A percentile compares a stretch with the other conserved stretches of the same genome.
phyloP scores from a whole-genome alignment of 192 early-diverging fungal genomes.

The Gamsiella multidivaricata region DNA sequence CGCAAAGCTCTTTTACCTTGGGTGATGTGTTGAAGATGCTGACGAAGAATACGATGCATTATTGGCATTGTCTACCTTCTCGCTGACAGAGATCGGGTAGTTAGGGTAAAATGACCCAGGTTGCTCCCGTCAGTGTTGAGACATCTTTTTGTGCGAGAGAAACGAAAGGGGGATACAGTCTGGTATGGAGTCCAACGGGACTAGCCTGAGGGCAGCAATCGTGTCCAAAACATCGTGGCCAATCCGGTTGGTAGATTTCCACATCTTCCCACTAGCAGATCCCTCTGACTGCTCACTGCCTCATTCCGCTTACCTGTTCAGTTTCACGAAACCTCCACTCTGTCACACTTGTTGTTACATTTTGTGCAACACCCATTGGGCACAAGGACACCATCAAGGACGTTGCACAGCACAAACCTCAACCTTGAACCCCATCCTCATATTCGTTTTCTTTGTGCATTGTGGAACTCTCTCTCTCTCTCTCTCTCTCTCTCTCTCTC shows the following conservation, averaged over 20 bases:
- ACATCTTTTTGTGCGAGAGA: constrained; percentile 14
- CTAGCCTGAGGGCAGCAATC: no score
- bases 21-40: constrained; percentile 29
- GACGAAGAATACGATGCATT: constrained; percentile 42
- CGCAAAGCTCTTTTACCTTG: no score
- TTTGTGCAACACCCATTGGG: neutral
- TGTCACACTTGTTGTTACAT: neutral
- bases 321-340: neutral
- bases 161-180: neutral
- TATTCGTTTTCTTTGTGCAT: no score
- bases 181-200: no score
- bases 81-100: constrained; percentile 23
- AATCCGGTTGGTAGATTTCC: no score
- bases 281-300: neutral
- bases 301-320: neutral
- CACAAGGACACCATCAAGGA: neutral
- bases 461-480: no score
- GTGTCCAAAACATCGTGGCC: no score
- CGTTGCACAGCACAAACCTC: neutral
- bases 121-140: constrained; percentile 16
- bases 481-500: neutral
- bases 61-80: neutral
- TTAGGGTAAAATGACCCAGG: constrained; percentile 8
- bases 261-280: neutral
- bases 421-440: neutral